Base-by-base conservation (phyloP, 2,329 filamentous ascomycete genomes). In the Metarhizium sp. region DNA sequence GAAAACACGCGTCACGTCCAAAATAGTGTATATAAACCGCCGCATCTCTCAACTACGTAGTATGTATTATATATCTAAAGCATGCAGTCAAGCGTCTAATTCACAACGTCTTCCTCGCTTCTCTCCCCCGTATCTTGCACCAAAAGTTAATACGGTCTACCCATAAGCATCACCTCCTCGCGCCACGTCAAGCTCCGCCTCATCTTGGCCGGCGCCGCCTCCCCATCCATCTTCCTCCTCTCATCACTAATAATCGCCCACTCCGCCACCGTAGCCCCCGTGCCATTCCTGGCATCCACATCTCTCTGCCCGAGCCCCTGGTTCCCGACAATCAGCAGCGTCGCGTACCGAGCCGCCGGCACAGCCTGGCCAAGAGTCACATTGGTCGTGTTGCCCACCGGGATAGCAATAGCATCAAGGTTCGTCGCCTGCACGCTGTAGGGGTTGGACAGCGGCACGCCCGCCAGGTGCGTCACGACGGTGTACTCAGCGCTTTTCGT, bases 191-290 rank as follows among this genome's bases (percentile, higher is more conserved):
- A 18, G 20, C 52, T 50, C 36, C 52, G 25, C 25, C 25, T 25
- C 25, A 25, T 4, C 25, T 25, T 25, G 1, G 25, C 25, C 25
- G 25, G 25, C 25, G 3, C 25, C 25, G 25, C 25, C 25, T 25
- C 25, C 25, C 25, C 25, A 25, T 25, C 25, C 25, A 25, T 25
- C 25, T 4, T 25, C 25, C 25, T 25, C 25, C 25, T 25, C 25
- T 25, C 25, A 25, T 25, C 25, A 25, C 25, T 25, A 7, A 61
- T 36, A 13, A 62, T 58, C 11, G 58, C 57, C 58, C 59, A 63
- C 40, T 60, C 60, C 0, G 61, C 57, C 2, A 63, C 61, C 0
- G 60, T 63, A 2, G 60, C 61, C 3, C 60, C 61, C 2, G 56
- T 61, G 7, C 54, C 58, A 38, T 59, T 59, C 38, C 55, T 57